Evolutionary conservation across 2,329 filamentous ascomycete species (phyloP).

Genomic region (Trichoderma pleuroti): DNA sequence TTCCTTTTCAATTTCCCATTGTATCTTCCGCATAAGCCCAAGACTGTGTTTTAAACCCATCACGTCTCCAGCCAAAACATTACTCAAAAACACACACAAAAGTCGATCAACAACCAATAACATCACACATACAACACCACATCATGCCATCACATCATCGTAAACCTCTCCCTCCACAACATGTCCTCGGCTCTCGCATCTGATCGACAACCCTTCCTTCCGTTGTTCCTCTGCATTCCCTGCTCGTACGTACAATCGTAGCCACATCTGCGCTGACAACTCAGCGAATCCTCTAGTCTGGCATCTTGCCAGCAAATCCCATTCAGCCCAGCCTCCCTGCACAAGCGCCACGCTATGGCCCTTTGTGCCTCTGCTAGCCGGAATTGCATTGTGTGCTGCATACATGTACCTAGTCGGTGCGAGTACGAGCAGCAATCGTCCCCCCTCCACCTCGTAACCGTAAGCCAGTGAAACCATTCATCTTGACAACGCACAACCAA

Average conservation of each 20-base stretch:
- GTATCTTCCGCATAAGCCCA: not conserved
- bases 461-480: not conserved
- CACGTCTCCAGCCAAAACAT: not conserved
- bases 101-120: not conserved
- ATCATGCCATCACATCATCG: not conserved
- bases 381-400: not conserved
- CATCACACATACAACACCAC: not conserved
- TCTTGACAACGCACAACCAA: not conserved
- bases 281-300: not conserved
- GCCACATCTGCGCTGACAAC: conserved; percentile 3
- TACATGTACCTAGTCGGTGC: too few species aligned
- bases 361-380: conserved; percentile 1
- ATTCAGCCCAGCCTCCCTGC: not conserved
- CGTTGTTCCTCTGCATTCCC: not conserved
- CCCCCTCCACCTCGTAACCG: not conserved
- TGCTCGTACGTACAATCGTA: not conserved
- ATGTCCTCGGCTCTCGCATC: not conserved
- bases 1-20: not conserved
- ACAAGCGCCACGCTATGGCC: not conserved
- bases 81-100: not conserved
- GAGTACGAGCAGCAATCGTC: not conserved
- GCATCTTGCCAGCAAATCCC: not conserved
- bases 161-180: not conserved
- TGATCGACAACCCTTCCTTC: not conserved
- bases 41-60: not conserved